Base-by-base conservation (phyloP, 371 early-diverging fungal genomes). In the Rhizopus arrhizus region DNA sequence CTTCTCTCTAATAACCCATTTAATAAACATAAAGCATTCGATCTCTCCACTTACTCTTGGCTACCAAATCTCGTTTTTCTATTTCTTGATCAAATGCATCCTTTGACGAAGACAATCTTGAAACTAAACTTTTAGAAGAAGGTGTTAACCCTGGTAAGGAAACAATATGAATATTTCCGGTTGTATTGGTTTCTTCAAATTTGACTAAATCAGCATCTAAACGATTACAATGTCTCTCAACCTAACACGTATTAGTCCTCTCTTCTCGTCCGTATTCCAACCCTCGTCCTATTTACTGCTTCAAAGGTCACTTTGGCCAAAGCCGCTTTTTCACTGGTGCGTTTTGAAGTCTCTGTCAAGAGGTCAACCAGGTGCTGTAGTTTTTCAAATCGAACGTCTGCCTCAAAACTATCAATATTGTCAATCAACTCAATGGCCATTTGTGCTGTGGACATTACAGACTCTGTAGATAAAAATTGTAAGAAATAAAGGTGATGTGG, bases 271-370 rank as follows among this genome's bases (percentile, higher is more conserved):
- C 28, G 7, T 12, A 10, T 38, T 10, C 49, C n/a, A 16, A 28
- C 29, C 31, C 38, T 0, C 74, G 2, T 78, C 93, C 93, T 95
- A 31, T 51, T 46, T 62, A 67, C 67, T 43, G 92, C 83, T 63
- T 97, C 95, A 64, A 92, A 96, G 0, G 96, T 95, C 40, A 94
- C 88, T 41, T 90, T 89, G 3, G 97, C 97, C 32, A 97, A 64
- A 0, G 91, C 87, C 0, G 95, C 93, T 53, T 96, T 97, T 54
- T 96, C 95, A 66, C 94, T 94, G 29, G 92, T 92, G 58, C 95
- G 88, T 63, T 92, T 89, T 16, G 92, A 72, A n/a, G 88, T 87
- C 29, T 90, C 91, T 11, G 75, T 77, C 40, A 92, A 77, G 29
- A 85, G 57, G 16, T 70, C 79, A 42, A 77, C 74, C 42, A 96